Base-by-base conservation (phyloP, 2,329 filamentous ascomycete species). In the Alternaria ventricosa region DNA sequence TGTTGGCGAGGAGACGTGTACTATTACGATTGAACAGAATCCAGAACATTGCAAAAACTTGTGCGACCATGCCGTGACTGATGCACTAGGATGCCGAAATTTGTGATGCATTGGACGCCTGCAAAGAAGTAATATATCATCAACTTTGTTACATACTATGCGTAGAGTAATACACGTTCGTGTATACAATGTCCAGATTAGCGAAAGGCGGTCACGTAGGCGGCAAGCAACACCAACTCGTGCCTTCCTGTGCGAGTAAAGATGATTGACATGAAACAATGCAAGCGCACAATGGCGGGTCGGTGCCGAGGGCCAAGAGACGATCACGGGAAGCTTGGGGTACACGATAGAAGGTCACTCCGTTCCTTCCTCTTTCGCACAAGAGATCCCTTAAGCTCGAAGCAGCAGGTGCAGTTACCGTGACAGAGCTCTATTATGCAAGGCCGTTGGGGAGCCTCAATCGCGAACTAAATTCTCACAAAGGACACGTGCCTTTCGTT, bases 11-110 rank as follows among this genome's bases (percentile, higher is more conserved):
- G 44, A 60, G 56, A 63, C 56, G 50, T 63, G 60, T 63, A 60
- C 44, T 63, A 47, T 50, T 60, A 63, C 30, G 20, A 63, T 63
- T 63, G 60, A 62, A 58, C 60, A 62, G 47, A 62, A 62, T 59
- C 3, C 49, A 53, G 49, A 53, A 53, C 28, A 36, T 41, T 23
- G 45, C 28, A 55, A 55, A 10, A 33, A 25, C 12, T 30, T 46
- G 18, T 27, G 25, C 28, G 12, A 23, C 27, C 6, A 12, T 41
- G 30, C 30, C 33, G 49, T 53, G 49, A 53, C 13, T 36, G 36
- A 41, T 41, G 36, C 36, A 18, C n/a, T 1, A 41, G 4, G n/a
- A 18, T 18, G 15, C 36, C 8, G 36, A 41, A 11, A 11, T 18
- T 18, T 18, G 36, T 10, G 9, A 41, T 41, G 36, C 36, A 41